These are phyloP conservation scores for Leucoagaricus sp. DNA, from an alignment of 1,284 basidiomycete genomes.

Conservation along the genomic window DNA sequence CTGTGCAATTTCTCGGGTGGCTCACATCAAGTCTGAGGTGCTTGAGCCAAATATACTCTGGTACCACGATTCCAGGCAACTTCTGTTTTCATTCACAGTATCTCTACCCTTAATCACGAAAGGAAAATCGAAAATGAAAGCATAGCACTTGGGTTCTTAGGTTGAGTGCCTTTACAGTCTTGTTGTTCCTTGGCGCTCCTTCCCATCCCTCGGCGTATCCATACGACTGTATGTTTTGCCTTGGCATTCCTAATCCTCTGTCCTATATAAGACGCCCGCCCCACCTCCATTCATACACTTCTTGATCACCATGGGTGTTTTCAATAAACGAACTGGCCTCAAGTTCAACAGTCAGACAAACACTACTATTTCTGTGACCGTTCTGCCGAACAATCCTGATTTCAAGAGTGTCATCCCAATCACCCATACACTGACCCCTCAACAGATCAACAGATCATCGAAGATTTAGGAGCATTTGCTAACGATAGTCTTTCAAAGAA, in stretches of 20 bases:
- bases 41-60: too few species aligned
- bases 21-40: too few species aligned
- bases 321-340: constrained; percentile 10
- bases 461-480: constrained; percentile 31
- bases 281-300: too few species aligned
- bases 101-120: too few species aligned
- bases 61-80: too few species aligned
- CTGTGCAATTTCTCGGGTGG: too few species aligned
- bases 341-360: constrained; percentile 31
- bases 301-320: too few species aligned
- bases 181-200: background rate
- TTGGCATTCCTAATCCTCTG: constrained; percentile 6
- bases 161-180: background rate
- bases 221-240: background rate
- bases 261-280: background rate
- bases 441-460: constrained; percentile 27
- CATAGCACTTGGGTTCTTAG: too few species aligned
- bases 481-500: constrained; percentile 36
- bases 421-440: constrained; percentile 31
- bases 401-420: constrained; percentile 28
- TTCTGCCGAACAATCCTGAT: constrained; percentile 30
- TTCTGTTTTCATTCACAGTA: too few species aligned
- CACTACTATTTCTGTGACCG: constrained; percentile 33
- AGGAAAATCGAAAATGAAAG: too few species aligned
- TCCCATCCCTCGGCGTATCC: background rate